Base-by-base conservation (phyloP, 164 flowering plant species). In the Cinnamomum chago region DNA sequence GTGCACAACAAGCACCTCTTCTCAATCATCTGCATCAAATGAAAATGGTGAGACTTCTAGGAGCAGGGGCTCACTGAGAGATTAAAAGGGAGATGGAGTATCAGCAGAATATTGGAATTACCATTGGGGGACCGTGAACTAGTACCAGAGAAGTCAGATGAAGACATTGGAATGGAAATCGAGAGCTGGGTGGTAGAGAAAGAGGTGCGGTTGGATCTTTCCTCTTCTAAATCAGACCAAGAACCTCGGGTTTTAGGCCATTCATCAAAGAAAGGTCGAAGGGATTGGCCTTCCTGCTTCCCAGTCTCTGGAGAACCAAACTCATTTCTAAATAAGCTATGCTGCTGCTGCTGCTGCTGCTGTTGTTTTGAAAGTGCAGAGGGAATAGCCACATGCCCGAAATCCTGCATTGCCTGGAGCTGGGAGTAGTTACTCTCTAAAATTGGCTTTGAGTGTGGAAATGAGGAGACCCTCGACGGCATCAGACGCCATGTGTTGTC, bases 161-260 rank as follows among this genome's bases (percentile, higher is more conserved):
- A 85, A 24, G 85, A 80, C 86, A 86, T 85, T 12, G 97, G 94
- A 72, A 86, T 90, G 73, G 97, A 92, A 65, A 92, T 92, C 0
- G 97, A 92, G 77, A 92, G 92, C 82, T 88, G 95, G 58, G 97
- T 92, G 3, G 95, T 89, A 15, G 95, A 90, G 81, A 88, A 90
- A 25, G 91, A 80, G 30, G 85, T 84, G 50, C 87, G 87, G 78
- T 84, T 84, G 72, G 91, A 86, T 76, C 89, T 82, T 28, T 85
- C 90, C 27, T 87, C 92, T 51, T 89, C 97, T 24, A 90, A 88
- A 73, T 83, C 86, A 50, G 92, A 82, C 97, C 97, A 90, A 2
- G 95, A 82, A 71, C 87, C 97, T 66, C 93, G 79, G 33, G 86
- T 72, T 81, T 87, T 86, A 14, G 95, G 97, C 97, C 95, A 90